These are phyloP conservation scores for Moniliophthora roreri DNA, from an alignment of 1,284 basidiomycete genomes.

Conservation along the genomic window DNA sequence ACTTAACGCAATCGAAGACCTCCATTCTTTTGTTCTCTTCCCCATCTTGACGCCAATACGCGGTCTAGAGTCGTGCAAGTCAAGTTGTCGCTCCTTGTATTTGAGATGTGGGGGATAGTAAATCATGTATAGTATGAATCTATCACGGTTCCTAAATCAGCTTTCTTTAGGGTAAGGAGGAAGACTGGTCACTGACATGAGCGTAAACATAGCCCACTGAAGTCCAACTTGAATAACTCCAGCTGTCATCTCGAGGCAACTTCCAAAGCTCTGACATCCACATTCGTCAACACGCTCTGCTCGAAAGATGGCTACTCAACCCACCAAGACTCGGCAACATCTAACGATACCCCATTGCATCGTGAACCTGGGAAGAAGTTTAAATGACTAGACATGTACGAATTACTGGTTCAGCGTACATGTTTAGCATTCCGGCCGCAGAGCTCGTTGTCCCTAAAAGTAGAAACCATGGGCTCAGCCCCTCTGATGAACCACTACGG, in stretches of 20 bases:
- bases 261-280: slow-evolving; percentile 56
- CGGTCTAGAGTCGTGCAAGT: slow-evolving; percentile 41
- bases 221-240: slow-evolving; percentile 83
- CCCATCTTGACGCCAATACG: slow-evolving; percentile 46
- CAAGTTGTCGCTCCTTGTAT: slow-evolving; percentile 53
- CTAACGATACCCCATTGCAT: slow-evolving; percentile 86
- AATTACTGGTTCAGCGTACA: slow-evolving; percentile 39
- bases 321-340: slow-evolving; percentile 78
- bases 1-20: slow-evolving; percentile 69
- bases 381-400: slow-evolving; percentile 9
- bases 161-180: background rate
- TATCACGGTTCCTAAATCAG: slow-evolving; percentile 28
- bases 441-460: slow-evolving; percentile 87
- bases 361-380: slow-evolving; percentile 60
- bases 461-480: slow-evolving; percentile 92
- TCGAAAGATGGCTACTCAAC: slow-evolving; percentile 27
- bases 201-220: slow-evolving; percentile 86
- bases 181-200: slow-evolving; percentile 63
- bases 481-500: slow-evolving; percentile 75
- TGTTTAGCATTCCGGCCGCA: slow-evolving; percentile 80
- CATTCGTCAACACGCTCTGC: background rate
- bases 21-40: slow-evolving; percentile 69
- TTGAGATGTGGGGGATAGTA: slow-evolving; percentile 90
- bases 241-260: slow-evolving; percentile 81
- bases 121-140: slow-evolving; percentile 86